phyloP scores from a whole-genome alignment of 108 stramenopile species.

The Mediolabrus comicus region DNA sequence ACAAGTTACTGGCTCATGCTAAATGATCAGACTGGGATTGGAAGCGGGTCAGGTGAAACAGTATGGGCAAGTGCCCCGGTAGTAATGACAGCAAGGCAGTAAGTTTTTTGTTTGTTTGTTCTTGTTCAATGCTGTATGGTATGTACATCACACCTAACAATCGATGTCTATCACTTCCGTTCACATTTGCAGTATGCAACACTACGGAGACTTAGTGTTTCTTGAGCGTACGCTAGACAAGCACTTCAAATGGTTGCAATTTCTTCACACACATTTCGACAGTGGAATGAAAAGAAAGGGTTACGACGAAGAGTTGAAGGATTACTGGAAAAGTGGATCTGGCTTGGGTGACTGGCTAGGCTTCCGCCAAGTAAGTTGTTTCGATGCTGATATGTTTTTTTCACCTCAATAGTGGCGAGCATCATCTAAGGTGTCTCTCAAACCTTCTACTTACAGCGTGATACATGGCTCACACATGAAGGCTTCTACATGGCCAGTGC shows the following conservation, averaged over 20 bases:
- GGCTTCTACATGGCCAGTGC: slow-evolving; percentile 49
- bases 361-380: no score
- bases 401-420: no score
- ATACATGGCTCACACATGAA: slow-evolving; percentile 47
- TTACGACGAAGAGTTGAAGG: slow-evolving; percentile 36
- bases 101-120: no score
- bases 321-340: slow-evolving; percentile 34
- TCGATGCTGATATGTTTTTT: not conserved
- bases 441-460: not conserved
- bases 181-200: no score
- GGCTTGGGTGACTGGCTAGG: slow-evolving; percentile 47
- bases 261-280: slow-evolving; percentile 40
- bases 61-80: slow-evolving; percentile 42
- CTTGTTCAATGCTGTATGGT: no score
- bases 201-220: slow-evolving; percentile 41
- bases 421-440: no score
- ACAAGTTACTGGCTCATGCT: slow-evolving; percentile 43
- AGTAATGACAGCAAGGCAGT: slow-evolving; percentile 36
- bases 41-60: slow-evolving; percentile 37
- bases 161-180: no score
- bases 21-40: slow-evolving; percentile 41
- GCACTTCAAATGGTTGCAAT: slow-evolving; percentile 35
- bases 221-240: slow-evolving; percentile 23
- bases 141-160: no score
- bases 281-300: slow-evolving; percentile 30